These are phyloP conservation scores for Papiliotrema nemorosa DNA, from an alignment of 1,284 basidiomycete genomes.

Conservation along the genomic window DNA sequence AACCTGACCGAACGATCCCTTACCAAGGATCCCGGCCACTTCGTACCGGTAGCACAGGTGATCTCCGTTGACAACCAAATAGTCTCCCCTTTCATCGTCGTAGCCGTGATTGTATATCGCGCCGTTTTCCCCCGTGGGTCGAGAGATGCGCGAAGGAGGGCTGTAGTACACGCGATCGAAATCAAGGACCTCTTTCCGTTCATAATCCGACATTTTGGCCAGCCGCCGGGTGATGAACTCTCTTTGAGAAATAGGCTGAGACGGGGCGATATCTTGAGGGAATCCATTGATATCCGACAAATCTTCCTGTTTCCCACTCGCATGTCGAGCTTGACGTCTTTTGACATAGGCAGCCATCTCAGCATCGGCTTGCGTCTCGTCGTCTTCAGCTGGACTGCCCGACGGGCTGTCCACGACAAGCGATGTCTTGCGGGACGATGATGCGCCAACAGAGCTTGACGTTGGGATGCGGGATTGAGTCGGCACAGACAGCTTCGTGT, in stretches of 20 bases:
- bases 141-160: slow-evolving; percentile 24
- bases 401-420: slow-evolving; percentile 50
- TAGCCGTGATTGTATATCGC: slow-evolving; percentile 90
- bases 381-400: slow-evolving; percentile 66
- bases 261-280: slow-evolving; percentile 80
- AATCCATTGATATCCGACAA: slow-evolving; percentile 86
- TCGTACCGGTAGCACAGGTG: slow-evolving; percentile 97
- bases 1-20: slow-evolving; percentile 98
- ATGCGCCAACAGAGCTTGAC: slow-evolving; percentile 39
- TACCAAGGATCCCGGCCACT: slow-evolving; percentile 84
- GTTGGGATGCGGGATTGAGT: slow-evolving; percentile 28
- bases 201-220: slow-evolving; percentile 73
- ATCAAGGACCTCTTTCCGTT: slow-evolving; percentile 87
- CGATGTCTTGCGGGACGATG: slow-evolving; percentile 24
- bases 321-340: slow-evolving; percentile 81
- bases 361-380: slow-evolving; percentile 85
- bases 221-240: slow-evolving; percentile 43
- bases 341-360: slow-evolving; percentile 96
- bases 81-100: slow-evolving; percentile 98
- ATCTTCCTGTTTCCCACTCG: slow-evolving; percentile 73
- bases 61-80: slow-evolving; percentile 82
- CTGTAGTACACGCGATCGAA: slow-evolving; percentile 76
- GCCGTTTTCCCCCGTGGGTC: slow-evolving; percentile 55
- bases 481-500: slow-evolving; percentile 34
- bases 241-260: slow-evolving; percentile 63